Percentiles rank a stretch among this genome's conserved stretches.
Conservation (phyloP, 768 basidiomycete species). For the Xanthoconium stramineum region DNA sequence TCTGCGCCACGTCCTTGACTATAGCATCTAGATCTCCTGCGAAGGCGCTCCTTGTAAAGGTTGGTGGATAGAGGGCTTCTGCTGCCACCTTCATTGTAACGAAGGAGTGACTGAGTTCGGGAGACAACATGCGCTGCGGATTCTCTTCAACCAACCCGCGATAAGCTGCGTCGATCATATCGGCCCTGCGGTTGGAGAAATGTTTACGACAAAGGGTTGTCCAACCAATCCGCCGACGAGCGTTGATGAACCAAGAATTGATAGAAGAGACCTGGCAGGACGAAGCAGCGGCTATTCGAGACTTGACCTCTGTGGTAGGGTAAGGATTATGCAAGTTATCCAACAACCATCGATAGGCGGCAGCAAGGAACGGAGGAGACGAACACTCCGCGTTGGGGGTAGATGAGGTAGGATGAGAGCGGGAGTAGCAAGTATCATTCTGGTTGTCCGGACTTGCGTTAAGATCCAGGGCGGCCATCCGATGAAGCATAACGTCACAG, state of each 20-base stretch:
- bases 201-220: slow-evolving; percentile 34
- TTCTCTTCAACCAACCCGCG: slow-evolving; percentile 27
- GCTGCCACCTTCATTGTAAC: slow-evolving; percentile 29
- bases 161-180: slow-evolving; percentile 29
- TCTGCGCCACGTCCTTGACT: slow-evolving; percentile 28
- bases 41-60: slow-evolving; percentile 26
- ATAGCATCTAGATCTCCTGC: slow-evolving; percentile 27
- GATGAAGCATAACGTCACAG: slow-evolving; percentile 5
- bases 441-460: background rate
- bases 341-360: slow-evolving; percentile 42
- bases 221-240: slow-evolving; percentile 54
- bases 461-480: background rate
- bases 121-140: slow-evolving; percentile 2
- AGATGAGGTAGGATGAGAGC: background rate
- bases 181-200: slow-evolving; percentile 25
- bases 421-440: too few relatives aligned
- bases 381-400: background rate
- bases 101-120: slow-evolving; percentile 26
- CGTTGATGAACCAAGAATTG: slow-evolving; percentile 47
- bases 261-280: slow-evolving; percentile 28
- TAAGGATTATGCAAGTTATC: slow-evolving; percentile 52
- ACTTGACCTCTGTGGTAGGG: slow-evolving; percentile 33
- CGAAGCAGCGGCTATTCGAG: slow-evolving; percentile 22
- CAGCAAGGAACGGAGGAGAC: background rate
- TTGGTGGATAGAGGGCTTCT: slow-evolving; percentile 30